Evolutionary conservation across 345 rosid genomes (phyloP).

Genomic region (Rhodomyrtus tomentosa): DNA sequence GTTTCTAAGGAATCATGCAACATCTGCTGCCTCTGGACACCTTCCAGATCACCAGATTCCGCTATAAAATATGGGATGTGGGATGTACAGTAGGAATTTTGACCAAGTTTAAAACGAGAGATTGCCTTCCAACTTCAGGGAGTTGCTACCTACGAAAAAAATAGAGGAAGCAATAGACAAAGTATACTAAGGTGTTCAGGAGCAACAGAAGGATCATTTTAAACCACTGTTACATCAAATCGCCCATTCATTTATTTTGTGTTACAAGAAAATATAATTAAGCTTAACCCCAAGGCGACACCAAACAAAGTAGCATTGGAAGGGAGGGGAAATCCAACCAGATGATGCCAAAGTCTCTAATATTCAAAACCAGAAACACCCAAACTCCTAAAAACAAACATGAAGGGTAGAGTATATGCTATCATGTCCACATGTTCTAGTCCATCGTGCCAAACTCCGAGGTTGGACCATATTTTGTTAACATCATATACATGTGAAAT

Average conservation of each 20-base stretch:
- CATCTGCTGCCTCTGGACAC: background rate
- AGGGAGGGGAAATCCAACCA: background rate
- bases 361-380: background rate
- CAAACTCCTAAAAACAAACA: background rate
- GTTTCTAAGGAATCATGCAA: background rate
- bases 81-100: background rate
- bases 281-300: background rate
- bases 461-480: background rate
- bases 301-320: background rate
- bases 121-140: background rate
- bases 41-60: background rate
- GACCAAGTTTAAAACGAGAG: background rate
- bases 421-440: background rate
- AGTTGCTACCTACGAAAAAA: background rate
- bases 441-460: background rate
- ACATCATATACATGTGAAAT: background rate
- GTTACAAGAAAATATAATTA: background rate
- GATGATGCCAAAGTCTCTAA: background rate
- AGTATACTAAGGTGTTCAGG: background rate
- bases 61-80: background rate
- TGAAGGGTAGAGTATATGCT: background rate
- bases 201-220: background rate
- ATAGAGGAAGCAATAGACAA: background rate
- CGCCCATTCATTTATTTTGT: background rate
- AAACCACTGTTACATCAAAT: background rate